Conservation (phyloP, 768 basidiomycete genomes). For the Galerina marginata region DNA sequence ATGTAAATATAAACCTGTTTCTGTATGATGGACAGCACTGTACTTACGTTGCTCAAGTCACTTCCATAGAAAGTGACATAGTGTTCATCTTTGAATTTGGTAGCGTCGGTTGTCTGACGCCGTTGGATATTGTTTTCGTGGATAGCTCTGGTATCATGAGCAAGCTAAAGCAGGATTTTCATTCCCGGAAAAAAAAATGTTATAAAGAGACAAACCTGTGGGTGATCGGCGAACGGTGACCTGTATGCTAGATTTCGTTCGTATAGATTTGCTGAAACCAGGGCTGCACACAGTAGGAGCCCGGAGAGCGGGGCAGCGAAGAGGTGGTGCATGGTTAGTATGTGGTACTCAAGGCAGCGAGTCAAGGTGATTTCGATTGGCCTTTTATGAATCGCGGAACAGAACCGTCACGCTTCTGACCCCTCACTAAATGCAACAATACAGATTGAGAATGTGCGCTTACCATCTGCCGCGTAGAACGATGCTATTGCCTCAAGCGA, state of each 20-base stretch:
- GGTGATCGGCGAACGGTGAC: slow-evolving; percentile 42
- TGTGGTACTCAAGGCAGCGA: not conserved
- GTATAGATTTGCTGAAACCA: slow-evolving; percentile 24
- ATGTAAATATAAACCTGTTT: not conserved
- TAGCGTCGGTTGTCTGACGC: slow-evolving; percentile 41
- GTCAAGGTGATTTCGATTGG: not conserved
- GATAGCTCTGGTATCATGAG: slow-evolving; percentile 40
- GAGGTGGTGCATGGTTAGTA: not conserved
- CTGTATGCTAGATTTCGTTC: slow-evolving; percentile 47
- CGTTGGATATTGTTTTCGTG: slow-evolving; percentile 42
- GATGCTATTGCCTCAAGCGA: not conserved
- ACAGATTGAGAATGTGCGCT: not conserved
- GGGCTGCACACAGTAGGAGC: not conserved
- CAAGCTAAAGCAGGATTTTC: slow-evolving; percentile 34
- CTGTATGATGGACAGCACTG: not conserved
- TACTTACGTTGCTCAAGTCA: slow-evolving; percentile 52
- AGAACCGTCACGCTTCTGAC: not conserved
- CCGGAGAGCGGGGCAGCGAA: not conserved
- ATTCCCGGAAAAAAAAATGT: not conserved
- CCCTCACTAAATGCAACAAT: not conserved
- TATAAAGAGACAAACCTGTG: slow-evolving; percentile 29
- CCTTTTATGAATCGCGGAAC: not conserved
- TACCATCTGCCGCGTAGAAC: not conserved
- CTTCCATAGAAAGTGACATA: slow-evolving; percentile 56
- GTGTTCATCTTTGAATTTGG: slow-evolving; percentile 50